Evolutionary conservation across 2,329 filamentous ascomycete genomes (phyloP), one percentile per base, ranked within the genome.

Genomic region (Calonectria hawksworthii): DNA sequence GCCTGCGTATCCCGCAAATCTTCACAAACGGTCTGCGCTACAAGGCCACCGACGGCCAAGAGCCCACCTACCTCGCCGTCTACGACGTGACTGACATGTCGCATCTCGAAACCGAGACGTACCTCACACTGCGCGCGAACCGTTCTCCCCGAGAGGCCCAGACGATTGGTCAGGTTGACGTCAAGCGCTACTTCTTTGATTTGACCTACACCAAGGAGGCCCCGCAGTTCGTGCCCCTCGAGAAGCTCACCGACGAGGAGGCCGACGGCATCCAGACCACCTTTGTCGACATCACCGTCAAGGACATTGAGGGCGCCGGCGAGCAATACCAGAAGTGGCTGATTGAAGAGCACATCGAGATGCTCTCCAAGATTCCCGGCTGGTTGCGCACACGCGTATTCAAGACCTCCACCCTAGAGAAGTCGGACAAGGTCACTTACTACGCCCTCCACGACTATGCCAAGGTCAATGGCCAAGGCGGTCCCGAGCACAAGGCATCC

Each of bases 51-150:
- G 94, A 96, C 83, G 86, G 87, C 65, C 77, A 86, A 77, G 75
- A 88, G 76, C 95, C 94, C 1, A 90, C 92, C 77, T 98, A 92
- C 88, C 91, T 96, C 83, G 95, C 95, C 38, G 86, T 93, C 71
- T 98, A 98, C 88, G 95, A 98, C 84, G 92, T 97, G 77, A 92
- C 91, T 41, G 92, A 93, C 82, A 95, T 96, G 90, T 85, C 89
- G 56, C 91, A 91, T 80, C 88, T 98, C 82, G 91, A 92, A 66
- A 92, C 92, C 64, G 90, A 93, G 68, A 90, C 92, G 2, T 98
- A 98, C 86, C 91, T 90, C 14, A 86, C 87, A 18, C 87, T 96
- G 61, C 90, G 94, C 36, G 91, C 89, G 13, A 88, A 90, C 79
- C 85, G 90, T 30, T 91, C 90, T 3, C 79, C 85, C 2, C 86